Base-by-base conservation (phyloP, 805 yeast genomes). In the Candida dendrica region DNA sequence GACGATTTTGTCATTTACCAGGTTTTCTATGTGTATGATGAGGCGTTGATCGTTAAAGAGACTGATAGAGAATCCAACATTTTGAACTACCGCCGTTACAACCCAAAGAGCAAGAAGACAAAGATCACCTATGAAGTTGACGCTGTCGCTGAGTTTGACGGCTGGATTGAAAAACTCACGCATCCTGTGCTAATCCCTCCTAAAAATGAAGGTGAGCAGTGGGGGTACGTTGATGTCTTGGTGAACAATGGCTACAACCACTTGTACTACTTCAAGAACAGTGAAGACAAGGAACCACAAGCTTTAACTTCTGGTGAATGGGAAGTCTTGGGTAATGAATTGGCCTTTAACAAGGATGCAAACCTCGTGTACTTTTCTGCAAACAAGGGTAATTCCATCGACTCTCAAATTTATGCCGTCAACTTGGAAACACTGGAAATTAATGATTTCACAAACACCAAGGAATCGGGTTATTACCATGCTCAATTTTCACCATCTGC, bases 171-270 rank as follows among this genome's bases (percentile, higher is more conserved):
- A 56, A 77, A 84, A 41, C 69, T 77, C 14, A 85, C 77, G 48
- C 68, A 72, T 43, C 78, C 85, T 3, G 53, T 70, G 14, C 69
- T 65, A 47, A 68, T 84, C 24, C 84, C 86, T 10, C 66, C 69
- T 27, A 47, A 53, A 1, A 16, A 4, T 15, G 31, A 26, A n/a
- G 20, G 13, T 10, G 6, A 27, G n/a, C 15, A 18, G 14, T 77
- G 75, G 48, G 93, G 93, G 0, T 93, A 88, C 61, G 75, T 93
- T 44, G 98, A 93, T 61, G 72, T 87, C 4, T 63, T 80, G n/a
- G 81, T 76, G 8, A 67, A 75, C 20, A 69, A 76, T 41, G 86
- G 85, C 0, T 79, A 59, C 50, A 70, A 71, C 40, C 98, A 93
- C 60, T 67, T 93, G 46, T 97, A 87, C 0, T 89, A 81, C 61